These are phyloP conservation scores for Leishmania turanica DNA, from an alignment of 208 protist species.

Conservation along the genomic window DNA sequence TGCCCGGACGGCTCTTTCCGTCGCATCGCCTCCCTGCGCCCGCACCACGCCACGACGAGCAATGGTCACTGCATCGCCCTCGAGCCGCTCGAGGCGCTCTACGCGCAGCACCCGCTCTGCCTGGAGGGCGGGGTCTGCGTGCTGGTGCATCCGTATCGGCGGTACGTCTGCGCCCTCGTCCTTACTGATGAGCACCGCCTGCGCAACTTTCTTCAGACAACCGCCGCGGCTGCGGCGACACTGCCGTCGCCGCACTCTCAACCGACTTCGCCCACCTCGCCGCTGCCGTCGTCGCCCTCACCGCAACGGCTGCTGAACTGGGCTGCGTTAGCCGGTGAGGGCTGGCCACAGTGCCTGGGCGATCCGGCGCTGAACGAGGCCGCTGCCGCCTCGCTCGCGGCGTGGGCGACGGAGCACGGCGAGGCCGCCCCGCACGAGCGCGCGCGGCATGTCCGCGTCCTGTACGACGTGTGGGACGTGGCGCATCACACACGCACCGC, in stretches of 20 bases:
- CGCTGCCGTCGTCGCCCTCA: not conserved
- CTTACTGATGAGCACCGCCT: slow-evolving; percentile 37
- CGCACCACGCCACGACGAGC: slow-evolving; percentile 63
- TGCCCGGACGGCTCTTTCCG: slow-evolving; percentile 50
- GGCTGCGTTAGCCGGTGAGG: not conserved
- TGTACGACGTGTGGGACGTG: slow-evolving; percentile 68
- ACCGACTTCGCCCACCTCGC: not conserved
- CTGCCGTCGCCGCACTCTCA: not conserved
- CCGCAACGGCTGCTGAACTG: slow-evolving; percentile 3
- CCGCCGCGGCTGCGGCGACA: not conserved
- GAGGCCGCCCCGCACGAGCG: slow-evolving; percentile 21
- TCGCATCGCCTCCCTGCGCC: slow-evolving; percentile 65
- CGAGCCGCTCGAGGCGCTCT: slow-evolving; percentile 67
- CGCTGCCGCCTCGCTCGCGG: slow-evolving; percentile 42
- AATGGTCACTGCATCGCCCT: slow-evolving; percentile 64
- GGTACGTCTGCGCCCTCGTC: slow-evolving; percentile 69
- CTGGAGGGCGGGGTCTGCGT: slow-evolving; percentile 49
- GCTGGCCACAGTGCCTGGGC: slow-evolving; percentile 51
- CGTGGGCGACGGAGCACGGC: slow-evolving; percentile 15
- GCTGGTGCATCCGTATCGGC: slow-evolving; percentile 63
- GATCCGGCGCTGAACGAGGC: slow-evolving; percentile 40
- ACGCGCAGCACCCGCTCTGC: slow-evolving; percentile 53
- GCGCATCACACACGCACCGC: slow-evolving; percentile 64
- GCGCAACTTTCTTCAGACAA: slow-evolving; percentile 21
- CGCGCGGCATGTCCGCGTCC: slow-evolving; percentile 57